phyloP scores from a whole-genome alignment of 164 flowering plant species.

The Magnolia sinica region DNA sequence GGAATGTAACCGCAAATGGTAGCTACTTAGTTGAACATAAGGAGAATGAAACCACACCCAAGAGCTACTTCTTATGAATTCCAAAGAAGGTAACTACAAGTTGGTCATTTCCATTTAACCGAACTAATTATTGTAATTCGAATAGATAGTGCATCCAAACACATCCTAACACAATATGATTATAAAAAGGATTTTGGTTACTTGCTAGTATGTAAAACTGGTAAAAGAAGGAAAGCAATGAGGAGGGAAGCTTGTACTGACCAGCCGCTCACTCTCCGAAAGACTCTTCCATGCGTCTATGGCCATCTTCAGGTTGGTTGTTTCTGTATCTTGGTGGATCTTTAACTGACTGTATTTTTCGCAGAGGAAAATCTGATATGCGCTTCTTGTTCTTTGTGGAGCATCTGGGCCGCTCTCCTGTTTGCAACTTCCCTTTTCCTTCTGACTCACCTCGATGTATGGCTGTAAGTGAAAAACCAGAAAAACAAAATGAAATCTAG shows the following conservation, averaged over 20 bases:
- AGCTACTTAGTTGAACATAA: too few species aligned
- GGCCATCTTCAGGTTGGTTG: constrained; percentile 20
- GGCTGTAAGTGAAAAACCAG: neutral
- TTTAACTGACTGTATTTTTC: constrained; percentile 27
- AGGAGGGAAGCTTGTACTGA: constrained; percentile 10
- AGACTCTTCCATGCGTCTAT: constrained; percentile 36
- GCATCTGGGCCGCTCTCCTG: neutral
- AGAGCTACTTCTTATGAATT: too few species aligned
- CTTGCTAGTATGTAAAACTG: neutral
- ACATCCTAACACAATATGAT: neutral
- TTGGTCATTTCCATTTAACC: too few species aligned
- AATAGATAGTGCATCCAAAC: neutral
- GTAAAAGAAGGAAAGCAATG: neutral
- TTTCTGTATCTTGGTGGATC: constrained; percentile 11
- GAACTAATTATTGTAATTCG: neutral
- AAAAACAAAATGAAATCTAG: neutral
- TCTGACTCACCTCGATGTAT: constrained; percentile 2
- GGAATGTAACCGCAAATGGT: too few species aligned
- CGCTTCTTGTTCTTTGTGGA: constrained; percentile 12
- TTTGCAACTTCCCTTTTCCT: constrained; percentile 2
- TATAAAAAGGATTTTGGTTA: neutral
- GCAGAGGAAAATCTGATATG: constrained; percentile 30
- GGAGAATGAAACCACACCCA: too few species aligned
- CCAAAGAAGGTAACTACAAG: too few species aligned
- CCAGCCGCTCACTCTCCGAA: constrained; percentile 30